Evolutionary conservation across 441 rosid genomes (phyloP), one percentile per base, ranked within the genome.

Genomic region (Arabidopsis lyrata): DNA sequence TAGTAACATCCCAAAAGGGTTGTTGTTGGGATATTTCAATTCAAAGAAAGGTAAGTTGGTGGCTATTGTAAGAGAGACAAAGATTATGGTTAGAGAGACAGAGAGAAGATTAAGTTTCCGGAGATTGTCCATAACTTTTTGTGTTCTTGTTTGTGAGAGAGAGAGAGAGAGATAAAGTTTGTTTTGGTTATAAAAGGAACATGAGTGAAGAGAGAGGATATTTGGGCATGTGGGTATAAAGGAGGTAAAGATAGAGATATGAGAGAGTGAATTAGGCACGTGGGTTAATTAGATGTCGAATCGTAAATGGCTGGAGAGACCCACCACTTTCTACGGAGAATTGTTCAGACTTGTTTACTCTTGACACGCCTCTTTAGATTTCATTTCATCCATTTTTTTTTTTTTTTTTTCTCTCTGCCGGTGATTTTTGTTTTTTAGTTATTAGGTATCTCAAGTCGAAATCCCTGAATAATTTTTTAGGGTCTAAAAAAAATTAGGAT

Each of bases 41-140:
- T 71, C 68, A 9, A 69, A 27, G 12, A 66, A 77, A 8, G 80
- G 73, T 52, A 72, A 10, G 7, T 72, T 71, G 20, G 73, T 57
- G 13, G 77, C 57, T 55, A 65, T 8, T 59, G 44, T 53, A 5
- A 53, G 36, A 45, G 77, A 59, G 22, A 65, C 10, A 16, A 59
- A 24, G 66, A 22, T 32, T 31, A 71, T 57, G 44, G 48, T 35
- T 2, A 72, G 31, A 39, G 52, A 77, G 53, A 72, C 12, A 31
- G 20, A 39, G 72, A 66, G 38, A 29, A 66, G 68, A 64, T 70
- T 56, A 45, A 45, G 80, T 39, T 66, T 77, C 5, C 34, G 38
- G 65, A 62, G 65, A 59, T 47, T 60, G 66, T 67, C 66, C 73
- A 78, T 72, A 18, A 36, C 47, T 59, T 41, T 42, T 27, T 48